These are phyloP conservation scores for Phytomonas sp. DNA, from an alignment of 208 protist species.

Conservation along the genomic window DNA sequence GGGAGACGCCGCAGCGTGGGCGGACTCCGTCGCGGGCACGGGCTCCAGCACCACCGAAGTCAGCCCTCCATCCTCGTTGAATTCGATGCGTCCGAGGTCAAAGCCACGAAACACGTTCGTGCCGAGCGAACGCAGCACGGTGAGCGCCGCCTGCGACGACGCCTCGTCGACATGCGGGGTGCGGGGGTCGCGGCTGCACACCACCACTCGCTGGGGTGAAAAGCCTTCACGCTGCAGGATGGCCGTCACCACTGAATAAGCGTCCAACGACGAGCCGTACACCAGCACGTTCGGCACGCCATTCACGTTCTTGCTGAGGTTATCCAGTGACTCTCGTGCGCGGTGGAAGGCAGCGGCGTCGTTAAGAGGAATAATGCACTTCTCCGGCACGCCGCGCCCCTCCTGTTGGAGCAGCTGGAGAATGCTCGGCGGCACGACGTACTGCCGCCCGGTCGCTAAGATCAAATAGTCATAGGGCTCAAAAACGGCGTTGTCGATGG, in stretches of 20 bases:
- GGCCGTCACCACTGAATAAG: slow-evolving; percentile 48
- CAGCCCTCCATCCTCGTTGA: slow-evolving; percentile 74
- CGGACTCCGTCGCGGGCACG: slow-evolving; percentile 14
- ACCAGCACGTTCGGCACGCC: slow-evolving; percentile 75
- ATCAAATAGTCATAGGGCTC: slow-evolving; percentile 90
- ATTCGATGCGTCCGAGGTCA: slow-evolving; percentile 71
- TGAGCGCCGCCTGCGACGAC: slow-evolving; percentile 38
- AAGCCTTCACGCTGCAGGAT: slow-evolving; percentile 60
- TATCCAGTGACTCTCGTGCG: slow-evolving; percentile 46
- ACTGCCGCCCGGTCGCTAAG: slow-evolving; percentile 82
- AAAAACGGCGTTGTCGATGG: slow-evolving; percentile 74
- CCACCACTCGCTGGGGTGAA: slow-evolving; percentile 65
- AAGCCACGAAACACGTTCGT: slow-evolving; percentile 75
- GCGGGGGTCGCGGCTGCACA: slow-evolving; percentile 47
- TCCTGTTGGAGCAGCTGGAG: slow-evolving; percentile 56
- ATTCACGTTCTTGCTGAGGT: slow-evolving; percentile 48
- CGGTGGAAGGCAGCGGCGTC: slow-evolving; percentile 43
- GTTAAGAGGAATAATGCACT: slow-evolving; percentile 54
- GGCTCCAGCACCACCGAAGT: slow-evolving; percentile 60
- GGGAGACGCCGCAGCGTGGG: slow-evolving; percentile 31
- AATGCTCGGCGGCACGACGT: slow-evolving; percentile 58
- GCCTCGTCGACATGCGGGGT: slow-evolving; percentile 27
- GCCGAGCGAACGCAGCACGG: slow-evolving; percentile 66
- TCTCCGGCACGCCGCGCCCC: slow-evolving; percentile 24
- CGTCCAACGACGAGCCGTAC: slow-evolving; percentile 82